These are phyloP conservation scores for Akanthomyces uredinophilus DNA, from an alignment of 2,329 filamentous ascomycete species.

Conservation along the genomic window DNA sequence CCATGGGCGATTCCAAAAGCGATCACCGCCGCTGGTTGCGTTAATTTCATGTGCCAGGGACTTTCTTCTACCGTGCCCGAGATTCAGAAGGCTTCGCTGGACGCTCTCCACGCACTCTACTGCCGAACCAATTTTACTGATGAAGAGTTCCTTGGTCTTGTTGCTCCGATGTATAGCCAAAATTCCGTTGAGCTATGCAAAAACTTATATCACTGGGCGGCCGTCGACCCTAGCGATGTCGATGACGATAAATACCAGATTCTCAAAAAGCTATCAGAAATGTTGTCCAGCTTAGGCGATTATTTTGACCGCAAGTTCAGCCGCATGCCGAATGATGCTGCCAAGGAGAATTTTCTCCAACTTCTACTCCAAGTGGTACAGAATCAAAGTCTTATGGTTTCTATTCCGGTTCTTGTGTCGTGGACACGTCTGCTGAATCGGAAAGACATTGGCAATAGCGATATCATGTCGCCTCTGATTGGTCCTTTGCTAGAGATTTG, in stretches of 20 bases:
- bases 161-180: slow-evolving; percentile 73
- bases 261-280: slow-evolving; percentile 90
- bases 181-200: slow-evolving; percentile 66
- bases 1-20: slow-evolving; percentile 85
- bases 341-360: slow-evolving; percentile 70
- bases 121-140: slow-evolving; percentile 68
- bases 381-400: slow-evolving; percentile 83
- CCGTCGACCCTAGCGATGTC: slow-evolving; percentile 73
- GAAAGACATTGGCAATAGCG: slow-evolving; percentile 58
- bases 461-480: slow-evolving; percentile 59
- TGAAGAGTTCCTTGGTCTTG: slow-evolving; percentile 71
- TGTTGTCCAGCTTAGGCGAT: slow-evolving; percentile 77
- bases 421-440: slow-evolving; percentile 81
- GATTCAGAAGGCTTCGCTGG: slow-evolving; percentile 63
- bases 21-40: slow-evolving; percentile 64
- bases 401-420: slow-evolving; percentile 84
- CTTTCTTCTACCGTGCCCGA: slow-evolving; percentile 65
- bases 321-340: slow-evolving; percentile 55
- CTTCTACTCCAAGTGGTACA: slow-evolving; percentile 75
- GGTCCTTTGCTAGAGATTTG: slow-evolving; percentile 76
- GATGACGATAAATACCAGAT: slow-evolving; percentile 90
- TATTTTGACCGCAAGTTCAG: slow-evolving; percentile 75
- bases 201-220: slow-evolving; percentile 73
- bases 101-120: slow-evolving; percentile 80
- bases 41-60: slow-evolving; percentile 65